Evolutionary conservation across 345 rosid genomes (phyloP), one percentile per base, ranked within the genome.

Genomic region (Chamaenerion angustifolium): DNA sequence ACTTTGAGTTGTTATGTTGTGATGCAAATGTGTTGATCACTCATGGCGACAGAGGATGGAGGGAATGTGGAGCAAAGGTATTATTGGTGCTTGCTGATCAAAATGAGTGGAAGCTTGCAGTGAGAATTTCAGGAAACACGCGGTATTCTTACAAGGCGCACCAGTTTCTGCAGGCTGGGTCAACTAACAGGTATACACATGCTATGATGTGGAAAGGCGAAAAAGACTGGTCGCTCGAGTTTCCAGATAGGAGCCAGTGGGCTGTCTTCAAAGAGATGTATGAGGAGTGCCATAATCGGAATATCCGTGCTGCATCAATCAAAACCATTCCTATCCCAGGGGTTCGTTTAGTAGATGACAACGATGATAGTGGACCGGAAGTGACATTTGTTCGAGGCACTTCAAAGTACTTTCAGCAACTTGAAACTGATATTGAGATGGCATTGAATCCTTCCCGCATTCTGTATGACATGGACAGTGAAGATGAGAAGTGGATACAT

Each of bases 171-270:
- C 95, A 82, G 73, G 83, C 87, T 74, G 96, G 98, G 45, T 80
- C 98, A 50, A 82, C 95, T 48, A 92, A 92, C 64, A 73, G 95
- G 64, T 82, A 53, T 48, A 87, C 95, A 1, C 98, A 92, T 83
- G 98, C 96, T 44, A 92, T 92, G 96, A 92, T 87, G 90, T 92
- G 98, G 98, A 88, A 84, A 76, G 98, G 90, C 49, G 96, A 90
- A 58, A 92, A 92, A 65, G 94, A 92, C 61, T 92, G 98, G 98
- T 74, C 57, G 23, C 66, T 92, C 61, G 98, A 92, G 65, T 92
- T 92, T 72, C 66, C 85, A 48, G 95, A 87, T 48, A 69, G 95
- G 50, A 80, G 96, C 61, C 96, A 87, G 62, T 92, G 98, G 95
- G 73, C 72, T 52, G 78, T 80, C 56, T 92, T 92, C 62, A 92